Conservation (phyloP, 495 filamentous ascomycete genomes). For the Talaromyces ruber region DNA sequence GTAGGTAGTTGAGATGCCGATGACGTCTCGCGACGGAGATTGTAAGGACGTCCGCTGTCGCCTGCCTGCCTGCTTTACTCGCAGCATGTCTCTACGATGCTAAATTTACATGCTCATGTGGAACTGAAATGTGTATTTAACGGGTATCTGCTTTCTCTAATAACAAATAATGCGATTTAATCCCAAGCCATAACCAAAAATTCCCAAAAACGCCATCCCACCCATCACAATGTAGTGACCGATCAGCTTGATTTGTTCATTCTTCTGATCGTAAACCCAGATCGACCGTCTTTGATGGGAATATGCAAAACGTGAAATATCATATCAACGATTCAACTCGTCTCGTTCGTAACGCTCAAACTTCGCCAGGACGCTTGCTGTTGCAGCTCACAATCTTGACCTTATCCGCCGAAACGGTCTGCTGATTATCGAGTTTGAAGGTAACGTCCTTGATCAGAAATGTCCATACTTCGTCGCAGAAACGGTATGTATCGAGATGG, state of each 20-base stretch:
- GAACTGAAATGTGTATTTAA: neutral
- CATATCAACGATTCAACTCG: neutral
- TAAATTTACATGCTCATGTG: neutral
- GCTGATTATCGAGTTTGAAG: conserved; percentile 88
- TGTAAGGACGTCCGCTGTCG: neutral
- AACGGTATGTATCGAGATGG: conserved; percentile 96
- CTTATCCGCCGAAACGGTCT: conserved; percentile 58
- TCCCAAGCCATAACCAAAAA: neutral
- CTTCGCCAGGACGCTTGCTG: conserved; percentile 73
- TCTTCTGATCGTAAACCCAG: neutral
- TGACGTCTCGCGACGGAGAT: neutral
- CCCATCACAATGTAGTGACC: neutral
- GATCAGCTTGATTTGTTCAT: neutral
- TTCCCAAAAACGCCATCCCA: conserved; percentile 1
- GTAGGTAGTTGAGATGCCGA: neutral
- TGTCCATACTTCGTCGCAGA: conserved; percentile 99
- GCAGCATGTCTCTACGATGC: neutral
- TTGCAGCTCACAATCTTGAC: conserved; percentile 98
- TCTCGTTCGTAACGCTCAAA: conserved; percentile 16
- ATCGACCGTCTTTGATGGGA: neutral
- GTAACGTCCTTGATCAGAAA: conserved; percentile 97
- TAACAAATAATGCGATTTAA: neutral
- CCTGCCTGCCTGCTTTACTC: neutral
- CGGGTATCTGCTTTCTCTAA: conserved; percentile 10
- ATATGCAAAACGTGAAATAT: neutral